Evolutionary conservation across 306 rosid genomes (phyloP).

Genomic region (Datisca glomerata): DNA sequence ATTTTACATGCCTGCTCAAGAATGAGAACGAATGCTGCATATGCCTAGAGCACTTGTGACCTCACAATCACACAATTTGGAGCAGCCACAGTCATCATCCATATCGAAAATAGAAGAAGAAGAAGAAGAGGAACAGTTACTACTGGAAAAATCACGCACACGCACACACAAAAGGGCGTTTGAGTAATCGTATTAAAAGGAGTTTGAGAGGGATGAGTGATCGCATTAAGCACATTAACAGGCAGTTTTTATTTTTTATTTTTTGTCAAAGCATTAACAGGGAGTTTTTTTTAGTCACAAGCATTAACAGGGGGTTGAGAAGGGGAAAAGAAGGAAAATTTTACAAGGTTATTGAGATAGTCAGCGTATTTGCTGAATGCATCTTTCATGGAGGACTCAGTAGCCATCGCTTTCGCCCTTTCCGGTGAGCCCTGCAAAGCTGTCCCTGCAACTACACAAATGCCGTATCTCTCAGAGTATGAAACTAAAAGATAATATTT

Average conservation of each 20-base stretch:
- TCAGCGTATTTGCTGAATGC: conserved; percentile 54
- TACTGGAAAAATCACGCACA: too few relatives aligned
- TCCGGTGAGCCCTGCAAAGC: conserved; percentile 29
- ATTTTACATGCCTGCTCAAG: too few relatives aligned
- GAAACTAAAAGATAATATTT: neutral
- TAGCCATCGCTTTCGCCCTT: conserved; percentile 46
- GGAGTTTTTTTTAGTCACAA: too few relatives aligned
- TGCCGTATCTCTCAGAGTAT: neutral
- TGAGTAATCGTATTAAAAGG: too few relatives aligned
- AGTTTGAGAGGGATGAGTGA: too few relatives aligned
- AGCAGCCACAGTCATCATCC: neutral
- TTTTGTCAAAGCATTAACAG: too few relatives aligned
- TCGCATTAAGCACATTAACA: too few relatives aligned
- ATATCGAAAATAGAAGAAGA: too few relatives aligned
- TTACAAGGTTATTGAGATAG: conserved; percentile 69
- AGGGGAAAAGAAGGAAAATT: conserved; percentile 5
- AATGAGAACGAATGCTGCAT: too few relatives aligned
- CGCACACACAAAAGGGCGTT: too few relatives aligned
- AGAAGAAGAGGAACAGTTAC: too few relatives aligned
- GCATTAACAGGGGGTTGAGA: neutral
- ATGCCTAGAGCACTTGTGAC: neutral
- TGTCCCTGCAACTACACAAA: conserved; percentile 29
- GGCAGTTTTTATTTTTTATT: too few relatives aligned
- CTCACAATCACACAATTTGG: neutral
- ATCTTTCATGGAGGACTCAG: conserved; percentile 46